Evolutionary conservation across 176 grass and related monocot genomes (phyloP), one percentile per base, ranked within the genome.

Genomic region (Oryza rufipogon): DNA sequence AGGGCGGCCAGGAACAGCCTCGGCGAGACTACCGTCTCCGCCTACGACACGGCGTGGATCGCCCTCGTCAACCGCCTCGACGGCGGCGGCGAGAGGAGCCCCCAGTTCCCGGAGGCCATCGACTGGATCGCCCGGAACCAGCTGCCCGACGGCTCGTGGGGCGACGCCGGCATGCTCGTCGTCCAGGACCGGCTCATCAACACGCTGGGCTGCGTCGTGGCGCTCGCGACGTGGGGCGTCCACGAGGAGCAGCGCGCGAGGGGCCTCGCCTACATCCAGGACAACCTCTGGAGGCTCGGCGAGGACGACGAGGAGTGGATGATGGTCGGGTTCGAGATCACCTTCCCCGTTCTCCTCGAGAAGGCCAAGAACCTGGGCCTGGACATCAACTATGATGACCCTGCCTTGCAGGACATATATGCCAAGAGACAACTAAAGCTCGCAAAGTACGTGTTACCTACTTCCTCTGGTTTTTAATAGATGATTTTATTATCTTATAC

Each of bases 31-130:
- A 90, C 47, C 23, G 19, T 90, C 11, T 92, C 92, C 9, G 51
- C 90, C 6, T 95, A 95, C 13, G 93, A 95, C 85, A 95, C 92
- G 1, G 87, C 90, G n/a, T 95, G 93, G 90, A 79, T 92, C 23
- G 90, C 90, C 2, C 66, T 92, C 33, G 84, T 92, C 45, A 80
- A 81, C 32, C 38, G 64, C 11, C 1, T 67, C 1, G 58, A 86
- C 7, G 85, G 78, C 17, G 64, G 52, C 19, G 64, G 69, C 39
- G 39, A 7, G 28, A 30, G 28, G 0, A 9, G 1, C 39, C 93
- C 85, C 0, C 93, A 86, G 34, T 95, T 95, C 77, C 92, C 90
- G 7, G 80, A 66, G 13, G 48, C 85, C 80, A 79, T 95, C 46
- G 76, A 75, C n/a, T 94, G 92, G 92, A 94, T 94, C 11, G 81